phyloP scores from a whole-genome alignment of 352 stramenopile species.

The Plasmopara muralis region DNA sequence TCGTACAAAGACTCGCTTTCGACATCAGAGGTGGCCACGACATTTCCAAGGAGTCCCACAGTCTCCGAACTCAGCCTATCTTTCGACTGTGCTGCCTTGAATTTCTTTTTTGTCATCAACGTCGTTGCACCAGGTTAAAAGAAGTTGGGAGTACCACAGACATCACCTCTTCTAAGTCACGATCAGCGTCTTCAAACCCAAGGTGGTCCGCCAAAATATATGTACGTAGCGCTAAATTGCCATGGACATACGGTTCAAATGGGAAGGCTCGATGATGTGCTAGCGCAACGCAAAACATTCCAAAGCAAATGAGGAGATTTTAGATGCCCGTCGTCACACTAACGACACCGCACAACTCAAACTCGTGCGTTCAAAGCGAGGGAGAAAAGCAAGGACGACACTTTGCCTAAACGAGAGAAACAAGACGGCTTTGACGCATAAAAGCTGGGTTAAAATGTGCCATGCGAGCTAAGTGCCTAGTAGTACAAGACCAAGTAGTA shows the following conservation, averaged over 20 bases:
- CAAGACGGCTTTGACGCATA: slow-evolving; percentile 98
- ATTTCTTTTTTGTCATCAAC: slow-evolving; percentile 53
- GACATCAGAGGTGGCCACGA: slow-evolving; percentile 6
- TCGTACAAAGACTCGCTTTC: too few relatives aligned
- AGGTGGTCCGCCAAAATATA: slow-evolving; percentile 90
- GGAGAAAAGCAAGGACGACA: slow-evolving; percentile 87
- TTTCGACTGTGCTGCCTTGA: slow-evolving; percentile 18
- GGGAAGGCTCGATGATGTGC: slow-evolving; percentile 96
- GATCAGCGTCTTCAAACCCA: slow-evolving; percentile 89
- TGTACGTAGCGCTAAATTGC: slow-evolving; percentile 44
- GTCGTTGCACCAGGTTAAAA: slow-evolving; percentile 64
- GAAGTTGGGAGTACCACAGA: slow-evolving; percentile 70
- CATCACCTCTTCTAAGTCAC: slow-evolving; percentile 91
- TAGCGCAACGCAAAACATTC: slow-evolving; percentile 97
- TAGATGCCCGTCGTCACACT: slow-evolving; percentile 95
- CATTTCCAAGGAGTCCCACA: slow-evolving; percentile 40
- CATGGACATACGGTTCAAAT: slow-evolving; percentile 72
- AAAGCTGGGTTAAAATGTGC: slow-evolving; percentile 95
- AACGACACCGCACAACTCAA: slow-evolving; percentile 90
- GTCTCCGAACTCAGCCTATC: slow-evolving; percentile 46
- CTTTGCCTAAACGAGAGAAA: slow-evolving; percentile 99
- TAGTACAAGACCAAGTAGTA: slow-evolving; percentile 98
- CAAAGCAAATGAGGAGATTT: slow-evolving; percentile 98
- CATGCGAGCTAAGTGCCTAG: slow-evolving; percentile 82
- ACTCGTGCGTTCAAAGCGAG: slow-evolving; percentile 84